Conservation (phyloP, 2,329 filamentous ascomycete species). For the Hymenoscyphus fraxineus region DNA sequence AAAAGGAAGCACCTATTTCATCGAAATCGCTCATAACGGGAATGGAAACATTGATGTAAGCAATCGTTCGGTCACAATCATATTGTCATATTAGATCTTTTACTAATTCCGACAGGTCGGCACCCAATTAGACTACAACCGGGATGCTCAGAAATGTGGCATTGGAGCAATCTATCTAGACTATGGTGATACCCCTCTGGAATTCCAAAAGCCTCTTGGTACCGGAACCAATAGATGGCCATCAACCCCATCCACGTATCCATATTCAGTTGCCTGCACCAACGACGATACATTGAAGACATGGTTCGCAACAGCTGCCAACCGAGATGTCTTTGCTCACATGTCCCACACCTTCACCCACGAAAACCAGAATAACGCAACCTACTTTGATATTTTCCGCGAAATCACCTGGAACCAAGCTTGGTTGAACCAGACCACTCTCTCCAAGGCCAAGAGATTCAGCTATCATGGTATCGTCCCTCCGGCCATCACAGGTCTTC, state of each 20-base stretch:
- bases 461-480: constrained; percentile 54
- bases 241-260: constrained; percentile 18
- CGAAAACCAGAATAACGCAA: constrained; percentile 54
- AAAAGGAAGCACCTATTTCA: constrained; percentile 44
- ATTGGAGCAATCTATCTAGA: constrained; percentile 40
- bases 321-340: constrained; percentile 48
- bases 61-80: too few species aligned
- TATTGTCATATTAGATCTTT: background rate
- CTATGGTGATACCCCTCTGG: constrained; percentile 41
- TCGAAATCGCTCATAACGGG: constrained; percentile 52
- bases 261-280: constrained; percentile 38
- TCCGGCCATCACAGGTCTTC: constrained; percentile 58
- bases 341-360: constrained; percentile 61
- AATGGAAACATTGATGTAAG: constrained; percentile 44
- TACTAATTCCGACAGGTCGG: background rate
- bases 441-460: constrained; percentile 44
- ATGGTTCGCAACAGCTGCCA: constrained; percentile 48
- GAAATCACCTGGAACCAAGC: constrained; percentile 58
- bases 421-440: constrained; percentile 51
- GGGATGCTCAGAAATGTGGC: background rate
- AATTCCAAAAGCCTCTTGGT: constrained; percentile 44
- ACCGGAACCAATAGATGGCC: constrained; percentile 48
- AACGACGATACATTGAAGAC: constrained; percentile 44
- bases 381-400: constrained; percentile 50
- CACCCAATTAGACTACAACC: background rate